Base-by-base conservation (phyloP, 2,329 filamentous ascomycete genomes). In the Thielaviopsis euricoi region DNA sequence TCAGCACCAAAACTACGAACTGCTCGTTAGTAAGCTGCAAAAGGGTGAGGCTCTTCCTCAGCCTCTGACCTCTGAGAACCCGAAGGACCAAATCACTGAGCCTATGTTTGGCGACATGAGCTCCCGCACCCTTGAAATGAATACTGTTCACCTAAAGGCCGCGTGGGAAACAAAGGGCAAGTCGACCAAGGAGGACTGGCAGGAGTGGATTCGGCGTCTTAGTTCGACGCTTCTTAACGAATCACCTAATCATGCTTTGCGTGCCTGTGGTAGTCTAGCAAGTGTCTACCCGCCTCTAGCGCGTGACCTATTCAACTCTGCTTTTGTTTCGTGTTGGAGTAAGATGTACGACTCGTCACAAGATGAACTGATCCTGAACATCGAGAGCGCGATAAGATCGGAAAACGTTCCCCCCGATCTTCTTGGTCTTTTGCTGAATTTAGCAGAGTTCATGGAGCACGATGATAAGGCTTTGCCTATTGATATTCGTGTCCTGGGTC, bases 391-490 rank as follows among this genome's bases (percentile, higher is more conserved):
- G 0, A 86, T 99, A 64, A 93, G 89, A 57, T 97, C 91, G 3
- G 86, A 91, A 56, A 91, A 96, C 64, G 94, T 98, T 13, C 91
- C 93, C 0, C 93, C 94, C 0, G 94, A 99, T 69, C 85, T 99
- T 63, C 76, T 98, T 9, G 91, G 95, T 61, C 85, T 96, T 54
- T 76, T 99, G 26, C 81, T 99, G 53, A 98, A 98, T 66, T 78
- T 99, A 55, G 93, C 93, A 22, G 93, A 99, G 68, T 99, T 98
- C 69, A 99, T 99, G 93, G 93, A 99, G 68, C 93, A 98, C 66
- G 94, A 98, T 65, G 93, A 99, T 69, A 98, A 98, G 70, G 91
- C 94, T 15, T 74, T 99, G 56, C 93, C 93, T 1, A 98, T 99
- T 62, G 94, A 99, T 67, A 96, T 99, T 62, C 79, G 93, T 53